A percentile compares a stretch with the other conserved stretches of the same genome.
Evolutionary conservation across 2,329 filamentous ascomycete species (phyloP).

Genomic region (Leptoxyphium fumago): DNA sequence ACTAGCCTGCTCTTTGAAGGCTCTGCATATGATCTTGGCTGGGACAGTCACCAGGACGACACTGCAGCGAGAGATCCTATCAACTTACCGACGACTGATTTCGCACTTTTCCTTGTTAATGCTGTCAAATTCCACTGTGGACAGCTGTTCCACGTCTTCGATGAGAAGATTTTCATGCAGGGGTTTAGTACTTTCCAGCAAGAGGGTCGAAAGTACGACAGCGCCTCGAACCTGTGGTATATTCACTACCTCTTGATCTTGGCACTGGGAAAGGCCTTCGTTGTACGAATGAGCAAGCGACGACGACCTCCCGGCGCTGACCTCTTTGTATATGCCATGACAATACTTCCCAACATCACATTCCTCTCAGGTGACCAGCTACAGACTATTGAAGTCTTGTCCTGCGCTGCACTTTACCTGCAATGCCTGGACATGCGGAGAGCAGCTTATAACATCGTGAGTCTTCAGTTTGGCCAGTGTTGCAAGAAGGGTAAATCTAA

Average conservation of each 20-base stretch:
- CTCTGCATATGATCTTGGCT: slow-evolving; percentile 36
- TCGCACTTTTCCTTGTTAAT: slow-evolving; percentile 39
- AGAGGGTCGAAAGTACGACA: not conserved
- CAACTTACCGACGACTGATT: slow-evolving; percentile 37
- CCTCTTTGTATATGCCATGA: slow-evolving; percentile 31
- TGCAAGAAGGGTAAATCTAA: no score
- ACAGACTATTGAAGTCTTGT: slow-evolving; percentile 34
- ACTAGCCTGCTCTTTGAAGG: slow-evolving; percentile 37
- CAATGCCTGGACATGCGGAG: slow-evolving; percentile 36
- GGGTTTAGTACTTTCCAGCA: slow-evolving; percentile 29
- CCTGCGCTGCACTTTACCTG: slow-evolving; percentile 38
- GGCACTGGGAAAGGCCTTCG: slow-evolving; percentile 41
- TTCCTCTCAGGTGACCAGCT: slow-evolving; percentile 29
- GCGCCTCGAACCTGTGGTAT: slow-evolving; percentile 30
- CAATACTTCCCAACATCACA: slow-evolving; percentile 28
- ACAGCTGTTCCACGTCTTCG: slow-evolving; percentile 40
- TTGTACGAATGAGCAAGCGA: slow-evolving; percentile 22
- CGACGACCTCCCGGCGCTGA: slow-evolving; percentile 33
- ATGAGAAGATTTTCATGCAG: slow-evolving; percentile 37
- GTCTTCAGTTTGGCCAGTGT: no score
- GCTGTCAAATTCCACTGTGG: slow-evolving; percentile 42
- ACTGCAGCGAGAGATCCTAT: slow-evolving; percentile 18
- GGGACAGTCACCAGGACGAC: slow-evolving; percentile 30
- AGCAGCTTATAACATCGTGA: slow-evolving; percentile 33
- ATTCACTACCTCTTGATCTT: slow-evolving; percentile 40